Conservation (phyloP, 225 moss, liverwort and hornwort species). For the Thuidium tamariscinum region DNA sequence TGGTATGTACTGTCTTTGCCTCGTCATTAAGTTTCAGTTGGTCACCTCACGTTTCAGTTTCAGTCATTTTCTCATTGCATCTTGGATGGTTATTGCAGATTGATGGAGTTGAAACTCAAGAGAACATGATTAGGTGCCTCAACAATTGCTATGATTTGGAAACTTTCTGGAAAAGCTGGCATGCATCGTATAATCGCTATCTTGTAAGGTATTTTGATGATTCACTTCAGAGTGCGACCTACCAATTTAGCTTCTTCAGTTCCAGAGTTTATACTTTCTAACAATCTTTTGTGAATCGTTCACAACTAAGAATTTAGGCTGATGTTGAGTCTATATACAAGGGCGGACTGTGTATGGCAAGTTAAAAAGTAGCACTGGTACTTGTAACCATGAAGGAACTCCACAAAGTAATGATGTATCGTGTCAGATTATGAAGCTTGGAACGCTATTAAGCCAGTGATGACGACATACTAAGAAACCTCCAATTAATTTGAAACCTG, state of each 20-base stretch:
- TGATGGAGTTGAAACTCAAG: constrained; percentile 84
- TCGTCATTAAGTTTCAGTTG: neutral
- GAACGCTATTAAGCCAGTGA: neutral
- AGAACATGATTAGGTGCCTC: constrained; percentile 92
- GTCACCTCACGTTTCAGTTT: neutral
- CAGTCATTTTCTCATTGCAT: neutral
- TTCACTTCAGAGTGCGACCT: neutral
- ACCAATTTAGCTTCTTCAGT: neutral
- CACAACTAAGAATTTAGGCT: neutral
- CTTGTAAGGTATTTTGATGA: constrained; percentile 65
- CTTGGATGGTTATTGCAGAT: constrained; percentile 37
- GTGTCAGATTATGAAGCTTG: neutral
- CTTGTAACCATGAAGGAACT: neutral
- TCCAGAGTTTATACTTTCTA: neutral
- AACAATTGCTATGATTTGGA: constrained; percentile 96
- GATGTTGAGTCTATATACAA: neutral
- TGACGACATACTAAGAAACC: neutral
- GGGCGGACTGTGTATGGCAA: neutral
- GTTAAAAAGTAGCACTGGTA: neutral
- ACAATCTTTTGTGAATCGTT: neutral
- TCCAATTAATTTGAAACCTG: neutral
- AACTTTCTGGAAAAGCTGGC: constrained; percentile 99
- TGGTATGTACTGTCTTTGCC: constrained; percentile 36
- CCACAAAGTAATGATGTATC: neutral
- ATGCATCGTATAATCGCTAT: constrained; percentile 90